Conservation (phyloP, 345 rosid genomes). For the Hibiscus tridactylites region DNA sequence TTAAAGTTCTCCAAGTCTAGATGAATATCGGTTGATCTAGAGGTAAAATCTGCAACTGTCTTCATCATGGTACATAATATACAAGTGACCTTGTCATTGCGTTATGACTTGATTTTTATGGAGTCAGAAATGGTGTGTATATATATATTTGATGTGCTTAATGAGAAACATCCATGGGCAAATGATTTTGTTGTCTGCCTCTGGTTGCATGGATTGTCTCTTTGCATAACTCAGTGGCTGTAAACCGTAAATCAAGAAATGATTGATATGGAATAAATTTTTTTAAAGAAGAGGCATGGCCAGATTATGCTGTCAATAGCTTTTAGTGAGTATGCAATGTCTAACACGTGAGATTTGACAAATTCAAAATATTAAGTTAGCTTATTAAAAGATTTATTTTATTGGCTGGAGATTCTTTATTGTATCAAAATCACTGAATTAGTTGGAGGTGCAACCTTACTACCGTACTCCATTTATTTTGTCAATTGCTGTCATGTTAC, state of each 20-base stretch:
- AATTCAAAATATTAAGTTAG: background rate
- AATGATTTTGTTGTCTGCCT: background rate
- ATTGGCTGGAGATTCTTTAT: background rate
- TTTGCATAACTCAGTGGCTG: background rate
- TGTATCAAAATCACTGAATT: background rate
- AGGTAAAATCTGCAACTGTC: constrained; percentile 1
- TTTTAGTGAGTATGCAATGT: background rate
- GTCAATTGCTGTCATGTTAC: background rate
- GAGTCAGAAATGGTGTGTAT: background rate
- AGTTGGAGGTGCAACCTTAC: background rate
- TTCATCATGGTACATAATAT: background rate
- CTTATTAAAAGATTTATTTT: background rate
- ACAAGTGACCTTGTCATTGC: background rate
- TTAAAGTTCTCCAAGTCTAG: constrained; percentile 4
- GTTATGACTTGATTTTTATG: background rate
- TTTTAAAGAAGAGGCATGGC: background rate
- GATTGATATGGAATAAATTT: background rate
- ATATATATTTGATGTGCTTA: background rate
- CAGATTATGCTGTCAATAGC: background rate
- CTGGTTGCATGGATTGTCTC: background rate
- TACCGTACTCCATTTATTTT: background rate
- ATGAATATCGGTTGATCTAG: constrained; percentile 6
- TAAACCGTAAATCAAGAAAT: background rate
- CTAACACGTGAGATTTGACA: background rate
- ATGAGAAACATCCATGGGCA: background rate